Base-by-base conservation (phyloP, 192 early-diverging fungal species). In the Backusella australiensis region DNA sequence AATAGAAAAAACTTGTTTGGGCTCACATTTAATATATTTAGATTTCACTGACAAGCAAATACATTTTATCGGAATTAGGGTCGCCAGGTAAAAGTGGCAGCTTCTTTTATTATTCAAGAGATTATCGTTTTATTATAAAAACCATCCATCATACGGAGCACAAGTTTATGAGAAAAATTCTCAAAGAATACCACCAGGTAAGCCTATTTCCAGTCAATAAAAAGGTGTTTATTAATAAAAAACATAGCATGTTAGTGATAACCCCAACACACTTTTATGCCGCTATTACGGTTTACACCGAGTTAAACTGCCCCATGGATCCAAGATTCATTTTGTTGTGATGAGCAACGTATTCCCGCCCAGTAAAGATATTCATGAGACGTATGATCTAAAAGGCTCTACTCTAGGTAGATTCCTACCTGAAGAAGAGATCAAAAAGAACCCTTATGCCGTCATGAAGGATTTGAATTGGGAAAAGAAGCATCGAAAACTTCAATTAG, bases 121-220 rank as follows among this genome's bases (percentile, higher is more conserved):
- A 99, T 87, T 98, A 96, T 85, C 91, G 96, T 14, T 98, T 96
- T 82, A 99, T 99, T 80, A 99, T 99, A 89, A 99, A 99, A 80
- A 98, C 98, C 7, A 96, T 99, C 69, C 95, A 97, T 81, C 93
- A 94, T 79, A 89, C 93, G 1, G 97, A 99, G 81, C 97, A 99
- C 86, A 95, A 96, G 84, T 96, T 96, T 76, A 90, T 98, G 89
- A 88, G 92, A 35, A 88, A 91, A 63, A 94, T 98, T 56, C 85
- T 99, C 69, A 91, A 91, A 71, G 81, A 96, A 71, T 99, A 99
- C 85, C 93, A 95, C 80, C 92, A 81, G 59, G 80, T 81, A 12
- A 39, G 38, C 2, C 38, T 3, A 11, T 39, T 39, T 39, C 8
- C 11, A 12, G 38, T 39, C 38, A 9, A 39, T 39, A 7, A 11